phyloP scores from a whole-genome alignment of 2,329 filamentous ascomycete genomes.

The Aspergillus awamori region DNA sequence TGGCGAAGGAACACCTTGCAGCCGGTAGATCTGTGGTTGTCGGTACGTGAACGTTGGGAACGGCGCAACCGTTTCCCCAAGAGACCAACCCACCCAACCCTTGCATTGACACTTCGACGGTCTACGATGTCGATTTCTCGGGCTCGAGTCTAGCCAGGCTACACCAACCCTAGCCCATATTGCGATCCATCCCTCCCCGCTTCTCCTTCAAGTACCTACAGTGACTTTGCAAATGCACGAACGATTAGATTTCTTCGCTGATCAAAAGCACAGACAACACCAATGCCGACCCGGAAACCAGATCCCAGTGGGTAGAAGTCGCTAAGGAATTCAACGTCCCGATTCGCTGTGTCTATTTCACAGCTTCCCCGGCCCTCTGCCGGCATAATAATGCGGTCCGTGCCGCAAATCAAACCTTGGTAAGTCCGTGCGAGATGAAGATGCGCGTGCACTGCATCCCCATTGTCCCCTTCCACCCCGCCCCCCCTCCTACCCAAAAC shows the following conservation, averaged over 20 bases:
- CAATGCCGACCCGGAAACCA: conserved; percentile 79
- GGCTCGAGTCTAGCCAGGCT: background rate
- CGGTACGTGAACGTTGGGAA: conserved; percentile 57
- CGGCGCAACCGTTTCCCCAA: background rate
- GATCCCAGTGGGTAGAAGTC: conserved; percentile 76
- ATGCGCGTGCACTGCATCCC: background rate
- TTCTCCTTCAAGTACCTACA: background rate
- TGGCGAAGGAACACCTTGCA: conserved; percentile 66
- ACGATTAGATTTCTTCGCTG: background rate
- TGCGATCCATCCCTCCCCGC: background rate
- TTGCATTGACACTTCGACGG: conserved; percentile 23
- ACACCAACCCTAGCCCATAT: conserved; percentile 8
- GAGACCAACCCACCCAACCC: conserved; percentile 3
- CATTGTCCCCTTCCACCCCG: background rate
- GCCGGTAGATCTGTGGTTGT: conserved; percentile 72
- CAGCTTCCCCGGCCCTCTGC: conserved; percentile 67
- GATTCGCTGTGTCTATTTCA: conserved; percentile 85
- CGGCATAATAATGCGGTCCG: conserved; percentile 89
- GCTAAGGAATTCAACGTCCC: conserved; percentile 71
- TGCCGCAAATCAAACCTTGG: conserved; percentile 58
- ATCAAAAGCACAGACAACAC: conserved; percentile 74
- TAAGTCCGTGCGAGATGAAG: conserved; percentile 26
- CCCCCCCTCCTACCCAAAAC: background rate
- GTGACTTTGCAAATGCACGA: background rate
- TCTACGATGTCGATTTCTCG: conserved; percentile 9